These are phyloP conservation scores for Wickerhamiella hasegawae DNA, from an alignment of 805 yeast genomes.

Conservation along the genomic window DNA sequence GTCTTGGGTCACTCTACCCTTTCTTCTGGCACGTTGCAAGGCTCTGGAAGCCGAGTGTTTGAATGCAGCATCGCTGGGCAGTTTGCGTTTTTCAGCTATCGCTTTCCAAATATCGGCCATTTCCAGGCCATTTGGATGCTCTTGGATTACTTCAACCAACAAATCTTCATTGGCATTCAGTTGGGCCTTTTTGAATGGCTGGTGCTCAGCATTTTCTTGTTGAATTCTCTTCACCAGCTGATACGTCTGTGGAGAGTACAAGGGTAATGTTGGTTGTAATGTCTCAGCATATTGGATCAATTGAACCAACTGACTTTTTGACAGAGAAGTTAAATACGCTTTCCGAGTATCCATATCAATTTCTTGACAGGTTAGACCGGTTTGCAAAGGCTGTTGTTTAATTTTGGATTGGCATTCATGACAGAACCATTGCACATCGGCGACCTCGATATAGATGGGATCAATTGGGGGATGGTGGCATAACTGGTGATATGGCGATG, in stretches of 20 bases:
- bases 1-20: constrained; percentile 20
- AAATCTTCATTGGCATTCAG: constrained; percentile 17
- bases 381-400: constrained; percentile 22
- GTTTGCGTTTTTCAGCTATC: constrained; percentile 14
- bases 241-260: constrained; percentile 25
- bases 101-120: constrained; percentile 12
- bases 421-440: constrained; percentile 28
- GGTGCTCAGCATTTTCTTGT: constrained; percentile 16
- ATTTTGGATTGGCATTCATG: constrained; percentile 23
- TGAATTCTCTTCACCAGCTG: constrained; percentile 21
- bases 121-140: constrained; percentile 15
- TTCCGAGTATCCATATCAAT: constrained; percentile 23
- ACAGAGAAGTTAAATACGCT: constrained; percentile 23
- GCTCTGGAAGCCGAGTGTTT: constrained; percentile 24
- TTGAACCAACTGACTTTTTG: constrained; percentile 26
- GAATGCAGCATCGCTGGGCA: constrained; percentile 19
- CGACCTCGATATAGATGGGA: constrained; percentile 24
- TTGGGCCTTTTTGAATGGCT: constrained; percentile 8
- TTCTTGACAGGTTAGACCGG: constrained; percentile 23
- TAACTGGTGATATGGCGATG: constrained; percentile 25
- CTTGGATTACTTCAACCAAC: constrained; percentile 19
- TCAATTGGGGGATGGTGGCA: constrained; percentile 28
- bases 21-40: constrained; percentile 22
- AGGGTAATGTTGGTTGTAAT: constrained; percentile 22
- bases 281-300: constrained; percentile 25